Evolutionary conservation across 768 basidiomycete genomes (phyloP).

Genomic region (Pleurotus djamor): DNA sequence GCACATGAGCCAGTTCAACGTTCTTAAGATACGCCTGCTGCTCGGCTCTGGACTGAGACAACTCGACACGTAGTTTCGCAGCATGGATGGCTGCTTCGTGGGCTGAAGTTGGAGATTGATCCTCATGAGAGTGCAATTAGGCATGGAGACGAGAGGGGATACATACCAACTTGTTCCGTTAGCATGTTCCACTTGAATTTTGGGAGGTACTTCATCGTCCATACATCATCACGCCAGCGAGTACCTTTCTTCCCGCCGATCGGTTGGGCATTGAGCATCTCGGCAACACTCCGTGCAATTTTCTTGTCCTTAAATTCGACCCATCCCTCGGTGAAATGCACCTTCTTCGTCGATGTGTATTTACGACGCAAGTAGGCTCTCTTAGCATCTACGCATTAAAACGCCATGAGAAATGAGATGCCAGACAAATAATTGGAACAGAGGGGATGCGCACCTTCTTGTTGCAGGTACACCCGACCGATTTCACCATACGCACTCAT

Average conservation of each 20-base stretch:
- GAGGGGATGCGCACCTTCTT: constrained; percentile 73
- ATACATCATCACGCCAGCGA: constrained; percentile 94
- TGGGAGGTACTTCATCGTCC: constrained; percentile 99
- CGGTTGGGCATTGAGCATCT: constrained; percentile 93
- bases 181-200: constrained; percentile 99
- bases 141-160: neutral
- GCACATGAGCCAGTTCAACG: constrained; percentile 86
- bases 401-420: too few species aligned
- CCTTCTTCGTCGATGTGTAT: constrained; percentile 79
- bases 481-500: constrained; percentile 89
- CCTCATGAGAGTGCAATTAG: neutral
- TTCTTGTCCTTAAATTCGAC: constrained; percentile 96
- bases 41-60: constrained; percentile 84
- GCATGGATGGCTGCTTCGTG: constrained; percentile 89
- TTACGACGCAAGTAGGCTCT: constrained; percentile 82
- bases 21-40: constrained; percentile 93
- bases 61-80: constrained; percentile 87
- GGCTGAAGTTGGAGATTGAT: constrained; percentile 42
- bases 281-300: constrained; percentile 85
- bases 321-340: constrained; percentile 96
- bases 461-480: constrained; percentile 89
- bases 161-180: constrained; percentile 95
- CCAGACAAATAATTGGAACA: too few species aligned
- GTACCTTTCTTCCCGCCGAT: constrained; percentile 93
- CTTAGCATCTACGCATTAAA: constrained; percentile 80